phyloP scores from a whole-genome alignment of 1,139 yeast genomes.

The Suhomyces kunorum region DNA sequence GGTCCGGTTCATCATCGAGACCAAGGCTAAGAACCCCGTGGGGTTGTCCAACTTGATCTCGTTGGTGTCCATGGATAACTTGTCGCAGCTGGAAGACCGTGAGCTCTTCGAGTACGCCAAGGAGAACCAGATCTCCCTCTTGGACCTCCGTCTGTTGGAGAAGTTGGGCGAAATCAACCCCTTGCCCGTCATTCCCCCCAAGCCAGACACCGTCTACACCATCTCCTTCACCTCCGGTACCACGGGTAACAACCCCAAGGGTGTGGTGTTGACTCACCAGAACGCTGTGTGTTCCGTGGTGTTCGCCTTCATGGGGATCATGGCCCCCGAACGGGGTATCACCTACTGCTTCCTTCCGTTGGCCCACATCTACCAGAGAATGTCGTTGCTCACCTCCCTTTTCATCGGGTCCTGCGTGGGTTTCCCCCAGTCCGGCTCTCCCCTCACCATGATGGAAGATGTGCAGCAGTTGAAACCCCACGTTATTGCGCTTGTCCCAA shows the following conservation, averaged over 20 bases:
- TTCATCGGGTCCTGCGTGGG: conserved; percentile 37
- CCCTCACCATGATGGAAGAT: conserved; percentile 42
- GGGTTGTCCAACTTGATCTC: conserved; percentile 24
- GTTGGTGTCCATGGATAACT: conserved; percentile 54
- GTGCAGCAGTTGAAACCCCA: conserved; percentile 36
- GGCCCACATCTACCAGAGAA: conserved; percentile 68
- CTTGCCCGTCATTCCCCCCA: conserved; percentile 22
- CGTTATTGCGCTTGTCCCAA: conserved; percentile 24
- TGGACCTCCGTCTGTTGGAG: conserved; percentile 37
- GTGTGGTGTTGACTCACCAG: conserved; percentile 36
- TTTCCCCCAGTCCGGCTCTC: conserved; percentile 42
- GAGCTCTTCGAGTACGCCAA: conserved; percentile 25
- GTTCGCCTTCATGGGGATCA: conserved; percentile 13
- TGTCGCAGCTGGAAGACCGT: conserved; percentile 24
- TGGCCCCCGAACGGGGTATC: conserved; percentile 1
- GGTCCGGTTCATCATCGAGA: conserved; percentile 39
- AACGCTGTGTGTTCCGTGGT: conserved; percentile 33
- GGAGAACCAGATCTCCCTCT: conserved; percentile 26
- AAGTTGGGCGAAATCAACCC: conserved; percentile 26
- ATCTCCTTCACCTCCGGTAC: conserved; percentile 41
- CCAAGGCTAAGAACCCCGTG: conserved; percentile 31
- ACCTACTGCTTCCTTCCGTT: conserved; percentile 52
- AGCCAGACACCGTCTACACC: conserved; percentile 27
- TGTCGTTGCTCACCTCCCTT: conserved; percentile 30
- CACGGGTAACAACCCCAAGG: conserved; percentile 41